Conservation (phyloP, 345 rosid species). For the Lagerstroemia speciosa region DNA sequence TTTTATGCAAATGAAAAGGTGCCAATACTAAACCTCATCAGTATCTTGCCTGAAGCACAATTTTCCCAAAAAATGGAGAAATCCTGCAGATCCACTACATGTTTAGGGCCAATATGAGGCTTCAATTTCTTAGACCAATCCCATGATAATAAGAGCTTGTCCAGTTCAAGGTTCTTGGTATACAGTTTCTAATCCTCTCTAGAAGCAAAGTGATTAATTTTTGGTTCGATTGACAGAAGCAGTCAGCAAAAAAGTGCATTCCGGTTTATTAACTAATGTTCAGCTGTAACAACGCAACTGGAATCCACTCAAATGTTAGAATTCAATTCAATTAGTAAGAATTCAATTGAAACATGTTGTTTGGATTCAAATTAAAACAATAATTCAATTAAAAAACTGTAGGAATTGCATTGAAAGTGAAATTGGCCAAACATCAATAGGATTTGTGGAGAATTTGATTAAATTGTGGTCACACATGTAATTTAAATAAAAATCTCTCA, state of each 20-base stretch:
- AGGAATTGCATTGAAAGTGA: background rate
- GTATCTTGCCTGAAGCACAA: background rate
- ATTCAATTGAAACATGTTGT: no score
- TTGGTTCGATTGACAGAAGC: background rate
- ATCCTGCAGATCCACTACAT: background rate
- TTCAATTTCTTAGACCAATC: no score
- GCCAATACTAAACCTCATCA: background rate
- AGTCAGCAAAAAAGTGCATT: background rate
- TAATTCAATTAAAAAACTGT: background rate
- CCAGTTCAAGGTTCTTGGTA: no score
- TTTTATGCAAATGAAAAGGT: slow-evolving; percentile 2
- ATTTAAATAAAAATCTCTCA: background rate
- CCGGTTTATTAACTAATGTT: background rate
- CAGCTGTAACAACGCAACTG: background rate
- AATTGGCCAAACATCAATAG: background rate
- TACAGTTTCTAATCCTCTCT: background rate
- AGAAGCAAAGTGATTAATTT: background rate
- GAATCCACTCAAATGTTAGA: no score
- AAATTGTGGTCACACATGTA: background rate
- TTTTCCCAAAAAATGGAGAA: background rate
- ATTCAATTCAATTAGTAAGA: background rate
- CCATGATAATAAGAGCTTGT: no score
- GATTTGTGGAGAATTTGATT: background rate
- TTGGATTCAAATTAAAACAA: background rate
- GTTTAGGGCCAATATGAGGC: no score